These are phyloP conservation scores for Crotalaria pallida DNA, from an alignment of 306 rosid species.

Conservation along the genomic window DNA sequence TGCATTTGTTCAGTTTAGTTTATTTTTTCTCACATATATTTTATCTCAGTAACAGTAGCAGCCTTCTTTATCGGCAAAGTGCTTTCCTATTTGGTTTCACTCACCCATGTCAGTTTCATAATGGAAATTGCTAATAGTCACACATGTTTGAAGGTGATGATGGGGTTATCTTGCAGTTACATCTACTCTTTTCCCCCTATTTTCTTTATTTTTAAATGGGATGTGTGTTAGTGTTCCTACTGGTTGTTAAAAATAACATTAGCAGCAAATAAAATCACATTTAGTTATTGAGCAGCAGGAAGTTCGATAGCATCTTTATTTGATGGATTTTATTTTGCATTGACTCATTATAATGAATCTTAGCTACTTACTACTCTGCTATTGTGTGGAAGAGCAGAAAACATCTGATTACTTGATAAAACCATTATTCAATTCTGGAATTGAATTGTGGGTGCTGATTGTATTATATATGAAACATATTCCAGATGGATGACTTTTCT, in stretches of 20 bases:
- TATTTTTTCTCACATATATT: background rate
- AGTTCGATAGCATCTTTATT: conserved; percentile 6
- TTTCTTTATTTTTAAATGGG: background rate
- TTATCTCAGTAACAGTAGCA: background rate
- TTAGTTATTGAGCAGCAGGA: conserved; percentile 10
- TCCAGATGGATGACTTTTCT: background rate
- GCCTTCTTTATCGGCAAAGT: background rate
- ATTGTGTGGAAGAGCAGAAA: background rate
- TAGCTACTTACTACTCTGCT: background rate
- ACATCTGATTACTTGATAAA: background rate
- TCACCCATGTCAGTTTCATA: background rate
- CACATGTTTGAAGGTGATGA: conserved; percentile 4
- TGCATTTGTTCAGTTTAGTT: conserved; percentile 19
- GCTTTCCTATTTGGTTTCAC: conserved; percentile 10
- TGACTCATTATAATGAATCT: background rate
- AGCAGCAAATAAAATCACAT: background rate
- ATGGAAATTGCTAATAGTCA: conserved; percentile 2
- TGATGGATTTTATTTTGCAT: background rate
- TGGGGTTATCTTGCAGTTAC: background rate
- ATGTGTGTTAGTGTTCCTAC: background rate
- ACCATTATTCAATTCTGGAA: background rate
- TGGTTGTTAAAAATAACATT: background rate
- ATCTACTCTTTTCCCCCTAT: background rate
- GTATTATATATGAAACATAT: conserved; percentile 10
- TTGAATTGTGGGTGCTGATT: conserved; percentile 14